Evolutionary conservation across 371 early-diverging fungal species (phyloP), one percentile per base, ranked within the genome.

Genomic region (Thermomucor indicae-seudaticae): DNA sequence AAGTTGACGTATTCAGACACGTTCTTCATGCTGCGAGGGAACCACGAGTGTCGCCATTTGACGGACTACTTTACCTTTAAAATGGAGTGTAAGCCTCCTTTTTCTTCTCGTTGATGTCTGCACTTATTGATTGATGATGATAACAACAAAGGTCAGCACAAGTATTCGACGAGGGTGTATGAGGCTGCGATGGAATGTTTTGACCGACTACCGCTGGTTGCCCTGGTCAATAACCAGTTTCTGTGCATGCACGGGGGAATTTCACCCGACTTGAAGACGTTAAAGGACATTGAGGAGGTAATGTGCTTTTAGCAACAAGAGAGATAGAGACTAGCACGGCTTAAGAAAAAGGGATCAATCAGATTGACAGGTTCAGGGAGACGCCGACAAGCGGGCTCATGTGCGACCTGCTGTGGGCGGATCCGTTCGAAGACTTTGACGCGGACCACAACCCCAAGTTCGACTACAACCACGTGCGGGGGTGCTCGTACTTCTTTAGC

Each of bases 161-260:
- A 97, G 70, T 97, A 95, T 76, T 83, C 94, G 11, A 96, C 96
- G 67, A 72, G 78, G 20, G 85, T 98, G 40, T 96, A 97, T 75
- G 95, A 93, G 44, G 90, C 90, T 19, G 88, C 87, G 47, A 80
- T 91, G 55, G 95, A 93, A 51, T 90, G 93, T 4, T 98, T 99
- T 70, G 94, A 95, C 55, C 83, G 92, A 20, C 75, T 99, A 38
- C 99, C 99, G 7, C 79, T 98, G 47, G 93, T 89, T 24, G 98
- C 97, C n/a, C 67, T 98, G 23, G 90, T 99, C 82, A 96, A 96
- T 77, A 87, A 89, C 62, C 96, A 96, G 60, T 94, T 97, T 58
- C 70, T 99, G 29, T 98, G 99, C 72, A 90, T 99, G 67, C 99
- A 99, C 64, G 99, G 99, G 43, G 99, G 99, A 40, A 73, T 99